Evolutionary conservation across 2,329 filamentous ascomycete genomes (phyloP).

Genomic region (Davidsoniella australis): DNA sequence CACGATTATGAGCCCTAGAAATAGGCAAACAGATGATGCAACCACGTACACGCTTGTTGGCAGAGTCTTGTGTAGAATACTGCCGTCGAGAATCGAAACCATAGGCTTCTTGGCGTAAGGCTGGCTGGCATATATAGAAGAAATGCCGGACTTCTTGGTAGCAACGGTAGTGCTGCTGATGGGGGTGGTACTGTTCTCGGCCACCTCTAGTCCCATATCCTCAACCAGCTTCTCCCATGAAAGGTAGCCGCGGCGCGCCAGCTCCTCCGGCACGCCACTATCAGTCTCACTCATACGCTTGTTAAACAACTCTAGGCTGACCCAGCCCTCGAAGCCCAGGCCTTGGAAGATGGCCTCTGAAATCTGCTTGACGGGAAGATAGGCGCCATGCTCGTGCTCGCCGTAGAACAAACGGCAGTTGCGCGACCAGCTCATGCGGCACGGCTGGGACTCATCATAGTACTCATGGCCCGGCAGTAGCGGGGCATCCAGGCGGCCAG

Average conservation of each 20-base stretch:
- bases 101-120: no score
- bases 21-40: conserved; percentile 5
- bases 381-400: conserved; percentile 44
- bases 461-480: conserved; percentile 28
- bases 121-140: no score
- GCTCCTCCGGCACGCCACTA: conserved; percentile 31
- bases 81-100: background rate
- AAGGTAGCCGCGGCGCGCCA: conserved; percentile 35
- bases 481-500: conserved; percentile 42
- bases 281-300: conserved; percentile 36
- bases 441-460: conserved; percentile 20
- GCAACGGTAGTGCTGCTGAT: no score
- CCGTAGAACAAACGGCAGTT: conserved; percentile 46
- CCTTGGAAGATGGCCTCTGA: conserved; percentile 43
- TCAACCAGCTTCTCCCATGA: conserved; percentile 31
- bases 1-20: conserved; percentile 5
- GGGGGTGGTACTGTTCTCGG: background rate
- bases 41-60: conserved; percentile 4
- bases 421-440: conserved; percentile 58
- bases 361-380: conserved; percentile 48
- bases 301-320: conserved; percentile 57
- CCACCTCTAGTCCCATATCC: conserved; percentile 19
- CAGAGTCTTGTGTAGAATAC: background rate
- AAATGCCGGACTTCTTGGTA: no score
- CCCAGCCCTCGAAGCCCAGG: conserved; percentile 50